phyloP scores from a whole-genome alignment of 768 basidiomycete species.

The Amanita phalloides region DNA sequence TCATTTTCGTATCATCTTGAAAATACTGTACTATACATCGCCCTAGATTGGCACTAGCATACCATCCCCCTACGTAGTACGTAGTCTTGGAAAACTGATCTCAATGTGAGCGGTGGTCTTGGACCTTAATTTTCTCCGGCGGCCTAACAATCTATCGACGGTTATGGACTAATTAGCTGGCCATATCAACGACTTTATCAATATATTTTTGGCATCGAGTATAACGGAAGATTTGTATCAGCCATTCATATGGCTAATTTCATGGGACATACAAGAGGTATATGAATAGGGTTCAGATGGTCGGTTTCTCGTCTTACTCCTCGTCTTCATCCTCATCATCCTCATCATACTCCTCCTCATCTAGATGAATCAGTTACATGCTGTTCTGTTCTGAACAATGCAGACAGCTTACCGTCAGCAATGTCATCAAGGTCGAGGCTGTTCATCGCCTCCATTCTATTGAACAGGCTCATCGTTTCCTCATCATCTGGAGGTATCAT shows the following conservation, averaged over 20 bases:
- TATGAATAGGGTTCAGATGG: background rate
- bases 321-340: constrained; percentile 13
- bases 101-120: no score
- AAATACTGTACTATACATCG: no score
- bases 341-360: constrained; percentile 15
- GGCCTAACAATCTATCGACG: background rate
- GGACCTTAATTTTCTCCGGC: background rate
- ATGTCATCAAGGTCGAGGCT: constrained; percentile 51
- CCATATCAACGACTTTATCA: no score
- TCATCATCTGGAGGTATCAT: constrained; percentile 42
- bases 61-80: background rate
- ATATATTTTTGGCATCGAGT: no score
- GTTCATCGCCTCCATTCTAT: constrained; percentile 40
- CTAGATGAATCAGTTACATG: constrained; percentile 3
- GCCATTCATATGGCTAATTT: background rate
- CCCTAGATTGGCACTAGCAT: background rate
- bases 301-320: background rate
- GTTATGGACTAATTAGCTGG: no score
- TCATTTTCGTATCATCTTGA: background rate
- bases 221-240: no score
- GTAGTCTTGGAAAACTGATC: no score
- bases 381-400: background rate
- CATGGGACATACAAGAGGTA: background rate
- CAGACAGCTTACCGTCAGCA: constrained; percentile 38
- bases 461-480: constrained; percentile 38